Evolutionary conservation across 2,329 filamentous ascomycete species (phyloP).

Genomic region (Sclerotinia minor): DNA sequence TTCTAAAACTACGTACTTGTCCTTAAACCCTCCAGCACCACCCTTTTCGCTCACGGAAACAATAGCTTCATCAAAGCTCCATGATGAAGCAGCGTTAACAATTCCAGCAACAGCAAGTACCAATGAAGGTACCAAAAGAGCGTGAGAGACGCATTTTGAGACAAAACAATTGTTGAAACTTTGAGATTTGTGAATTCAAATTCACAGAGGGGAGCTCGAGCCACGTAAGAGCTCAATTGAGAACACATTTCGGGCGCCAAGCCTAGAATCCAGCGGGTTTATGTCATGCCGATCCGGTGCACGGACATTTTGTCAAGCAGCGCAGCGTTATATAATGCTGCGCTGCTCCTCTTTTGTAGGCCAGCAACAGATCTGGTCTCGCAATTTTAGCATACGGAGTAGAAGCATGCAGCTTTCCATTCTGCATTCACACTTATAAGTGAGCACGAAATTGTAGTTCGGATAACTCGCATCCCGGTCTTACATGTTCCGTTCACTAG

Average conservation of each 20-base stretch:
- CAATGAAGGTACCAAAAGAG: constrained; percentile 46
- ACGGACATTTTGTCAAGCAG: not conserved
- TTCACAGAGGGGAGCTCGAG: constrained; percentile 22
- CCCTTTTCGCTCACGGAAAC: constrained; percentile 64
- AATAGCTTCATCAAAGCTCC: constrained; percentile 73
- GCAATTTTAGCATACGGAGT: not conserved
- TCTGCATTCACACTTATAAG: too few species aligned
- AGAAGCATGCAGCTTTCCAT: not conserved
- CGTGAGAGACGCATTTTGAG: constrained; percentile 46
- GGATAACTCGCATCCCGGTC: not conserved
- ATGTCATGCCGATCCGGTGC: constrained; percentile 10
- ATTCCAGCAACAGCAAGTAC: constrained; percentile 47
- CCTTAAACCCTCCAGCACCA: constrained; percentile 54
- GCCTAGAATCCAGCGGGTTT: not conserved
- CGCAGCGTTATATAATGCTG: too few species aligned
- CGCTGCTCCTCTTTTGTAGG: too few species aligned
- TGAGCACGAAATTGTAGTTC: not conserved
- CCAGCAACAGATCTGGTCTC: too few species aligned
- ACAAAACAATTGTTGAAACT: constrained; percentile 6
- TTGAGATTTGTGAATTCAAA: constrained; percentile 5
- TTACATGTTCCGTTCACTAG: too few species aligned
- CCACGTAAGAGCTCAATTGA: constrained; percentile 27
- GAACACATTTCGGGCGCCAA: constrained; percentile 22
- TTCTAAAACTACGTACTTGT: constrained; percentile 56
- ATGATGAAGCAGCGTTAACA: constrained; percentile 52